These are phyloP conservation scores for Tetrahymena borealis DNA, from an alignment of 73 alveolate genomes.

Conservation along the genomic window DNA sequence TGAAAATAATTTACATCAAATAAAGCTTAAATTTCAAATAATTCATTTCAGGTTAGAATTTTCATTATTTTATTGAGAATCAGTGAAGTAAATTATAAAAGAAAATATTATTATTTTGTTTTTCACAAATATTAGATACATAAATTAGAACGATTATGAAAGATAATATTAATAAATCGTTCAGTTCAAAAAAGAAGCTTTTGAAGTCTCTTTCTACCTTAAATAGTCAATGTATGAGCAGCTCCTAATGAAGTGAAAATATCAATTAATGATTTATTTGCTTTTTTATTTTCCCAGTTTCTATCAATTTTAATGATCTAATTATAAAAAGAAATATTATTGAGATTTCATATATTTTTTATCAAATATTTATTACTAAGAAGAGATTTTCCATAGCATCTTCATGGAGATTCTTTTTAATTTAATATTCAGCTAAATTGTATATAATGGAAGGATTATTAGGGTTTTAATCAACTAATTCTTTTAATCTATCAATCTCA, in stretches of 20 bases:
- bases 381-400: constrained; percentile 33
- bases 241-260: constrained; percentile 41
- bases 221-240: constrained; percentile 29
- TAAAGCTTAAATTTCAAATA: too few species aligned
- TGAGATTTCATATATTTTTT: not conserved
- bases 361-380: not conserved
- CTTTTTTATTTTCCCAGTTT: constrained; percentile 49
- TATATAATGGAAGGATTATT: constrained; percentile 10
- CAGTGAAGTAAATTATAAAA: too few species aligned
- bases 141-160: not conserved
- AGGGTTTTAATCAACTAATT: constrained; percentile 33
- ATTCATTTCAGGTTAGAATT: too few species aligned
- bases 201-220: constrained; percentile 51
- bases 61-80: too few species aligned
- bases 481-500: constrained; percentile 8
- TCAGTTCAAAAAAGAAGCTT: constrained; percentile 43
- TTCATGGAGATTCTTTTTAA: constrained; percentile 6
- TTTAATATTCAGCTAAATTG: constrained; percentile 26
- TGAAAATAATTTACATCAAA: too few species aligned
- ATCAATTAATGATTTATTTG: constrained; percentile 31
- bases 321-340: not conserved
- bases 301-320: constrained; percentile 41
- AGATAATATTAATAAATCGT: not conserved
- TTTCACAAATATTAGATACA: too few species aligned
- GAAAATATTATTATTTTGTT: too few species aligned